Conservation (phyloP, 2,329 filamentous ascomycete genomes). For the Phyllosticta ampelicida region DNA sequence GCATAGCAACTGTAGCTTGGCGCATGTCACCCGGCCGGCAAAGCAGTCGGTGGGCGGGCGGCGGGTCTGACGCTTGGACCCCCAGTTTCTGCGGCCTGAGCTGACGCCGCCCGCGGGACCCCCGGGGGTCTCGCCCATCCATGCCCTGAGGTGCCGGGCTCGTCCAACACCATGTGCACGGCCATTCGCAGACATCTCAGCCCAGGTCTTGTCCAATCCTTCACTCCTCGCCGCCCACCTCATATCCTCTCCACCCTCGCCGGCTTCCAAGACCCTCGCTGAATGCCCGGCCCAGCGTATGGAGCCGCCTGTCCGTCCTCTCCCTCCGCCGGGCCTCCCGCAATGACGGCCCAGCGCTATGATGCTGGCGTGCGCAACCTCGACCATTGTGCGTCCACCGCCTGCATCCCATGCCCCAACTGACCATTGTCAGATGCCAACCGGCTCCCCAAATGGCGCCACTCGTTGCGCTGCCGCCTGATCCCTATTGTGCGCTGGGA, state of each 20-base stretch:
- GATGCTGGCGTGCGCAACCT: constrained; percentile 73
- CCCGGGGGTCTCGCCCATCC: too few species aligned
- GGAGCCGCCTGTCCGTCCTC: not conserved
- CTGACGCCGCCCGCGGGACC: too few species aligned
- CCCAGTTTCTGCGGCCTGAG: too few species aligned
- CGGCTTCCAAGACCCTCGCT: not conserved
- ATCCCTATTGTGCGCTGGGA: constrained; percentile 88
- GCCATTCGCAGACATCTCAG: too few species aligned
- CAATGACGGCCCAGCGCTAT: constrained; percentile 13
- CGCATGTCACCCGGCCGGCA: not conserved
- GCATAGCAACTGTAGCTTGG: not conserved
- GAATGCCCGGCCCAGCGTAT: constrained; percentile 9
- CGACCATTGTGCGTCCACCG: constrained; percentile 41
- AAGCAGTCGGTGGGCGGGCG: too few species aligned
- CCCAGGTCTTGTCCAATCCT: too few species aligned
- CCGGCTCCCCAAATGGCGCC: constrained; percentile 80
- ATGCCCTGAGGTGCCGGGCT: too few species aligned
- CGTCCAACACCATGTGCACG: too few species aligned
- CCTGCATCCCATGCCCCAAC: constrained; percentile 3
- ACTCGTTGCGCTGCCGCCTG: constrained; percentile 66
- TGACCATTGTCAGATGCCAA: constrained; percentile 54
- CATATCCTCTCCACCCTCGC: not conserved
- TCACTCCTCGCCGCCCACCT: not conserved
- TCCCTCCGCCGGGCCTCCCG: constrained; percentile 12
- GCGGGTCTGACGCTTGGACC: too few species aligned